phyloP scores from a whole-genome alignment of 1,139 yeast genomes.

The Hansenula lynferdii region DNA sequence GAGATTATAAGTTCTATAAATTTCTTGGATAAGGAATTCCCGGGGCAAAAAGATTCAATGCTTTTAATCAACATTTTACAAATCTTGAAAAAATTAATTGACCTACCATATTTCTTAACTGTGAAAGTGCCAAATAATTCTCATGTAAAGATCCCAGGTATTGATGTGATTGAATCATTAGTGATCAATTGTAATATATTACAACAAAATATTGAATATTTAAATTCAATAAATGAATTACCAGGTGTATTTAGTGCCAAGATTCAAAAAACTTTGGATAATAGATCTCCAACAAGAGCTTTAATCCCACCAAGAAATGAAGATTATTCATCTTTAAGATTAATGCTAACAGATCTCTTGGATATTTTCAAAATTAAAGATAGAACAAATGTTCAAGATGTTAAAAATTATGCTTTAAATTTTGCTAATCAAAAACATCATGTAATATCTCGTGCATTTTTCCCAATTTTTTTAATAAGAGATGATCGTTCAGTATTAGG shows the following conservation, averaged over 20 bases:
- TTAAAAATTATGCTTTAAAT: conserved; percentile 25
- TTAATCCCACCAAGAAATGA: conserved; percentile 27
- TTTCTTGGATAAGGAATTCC: conserved; percentile 9
- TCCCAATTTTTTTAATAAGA: conserved; percentile 55
- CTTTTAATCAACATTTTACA: conserved; percentile 15
- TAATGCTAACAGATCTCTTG: conserved; percentile 26
- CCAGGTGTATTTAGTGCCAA: conserved; percentile 47
- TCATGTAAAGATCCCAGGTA: conserved; percentile 6
- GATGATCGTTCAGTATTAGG: conserved; percentile 55
- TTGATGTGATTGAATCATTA: conserved; percentile 12
- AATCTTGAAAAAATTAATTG: conserved; percentile 13
- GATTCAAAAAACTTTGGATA: conserved; percentile 46
- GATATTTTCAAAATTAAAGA: conserved; percentile 33
- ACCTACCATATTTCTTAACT: conserved; percentile 13
- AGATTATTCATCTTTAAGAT: conserved; percentile 22
- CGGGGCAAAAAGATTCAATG: conserved; percentile 13
- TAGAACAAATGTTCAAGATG: conserved; percentile 28
- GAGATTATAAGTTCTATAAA: conserved; percentile 10
- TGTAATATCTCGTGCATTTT: conserved; percentile 55
- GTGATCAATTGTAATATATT: conserved; percentile 2
- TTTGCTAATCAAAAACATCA: conserved; percentile 33
- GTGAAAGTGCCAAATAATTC: conserved; percentile 9
- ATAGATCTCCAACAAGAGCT: conserved; percentile 52
- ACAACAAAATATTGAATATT: conserved; percentile 13
- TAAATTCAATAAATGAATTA: conserved; percentile 26